Conservation (phyloP, 2,329 filamentous ascomycete genomes). For the Microthyrium microscopicum region DNA sequence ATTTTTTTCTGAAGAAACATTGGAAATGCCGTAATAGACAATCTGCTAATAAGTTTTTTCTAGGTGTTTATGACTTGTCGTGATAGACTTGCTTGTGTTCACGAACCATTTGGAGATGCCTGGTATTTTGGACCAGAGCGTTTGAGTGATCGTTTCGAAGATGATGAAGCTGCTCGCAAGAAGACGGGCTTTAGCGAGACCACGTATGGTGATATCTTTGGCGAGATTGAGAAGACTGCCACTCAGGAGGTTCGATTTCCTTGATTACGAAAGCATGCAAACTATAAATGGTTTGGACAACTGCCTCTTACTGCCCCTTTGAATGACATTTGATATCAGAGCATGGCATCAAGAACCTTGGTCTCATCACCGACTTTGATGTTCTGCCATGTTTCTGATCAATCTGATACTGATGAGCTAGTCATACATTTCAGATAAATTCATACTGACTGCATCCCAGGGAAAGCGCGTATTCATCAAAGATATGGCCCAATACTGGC, state of each 20-base stretch:
- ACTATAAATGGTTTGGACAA: constrained; percentile 7
- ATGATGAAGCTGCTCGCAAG: constrained; percentile 39
- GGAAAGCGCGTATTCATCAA: constrained; percentile 94
- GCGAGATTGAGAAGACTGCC: constrained; percentile 54
- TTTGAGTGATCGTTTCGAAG: constrained; percentile 59
- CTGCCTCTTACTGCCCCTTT: constrained; percentile 5
- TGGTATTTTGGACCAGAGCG: constrained; percentile 93
- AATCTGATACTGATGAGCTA: background rate
- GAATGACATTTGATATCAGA: constrained; percentile 1
- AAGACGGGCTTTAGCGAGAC: constrained; percentile 50
- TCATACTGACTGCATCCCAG: constrained; percentile 31
- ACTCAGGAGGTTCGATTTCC: constrained; percentile 51
- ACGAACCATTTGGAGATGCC: constrained; percentile 93
- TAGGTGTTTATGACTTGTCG: constrained; percentile 85
- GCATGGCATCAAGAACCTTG: constrained; percentile 12
- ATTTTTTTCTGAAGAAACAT: background rate
- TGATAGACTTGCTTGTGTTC: constrained; percentile 65
- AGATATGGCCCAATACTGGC: constrained; percentile 86
- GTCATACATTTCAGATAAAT: too few species aligned
- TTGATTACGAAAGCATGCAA: constrained; percentile 15
- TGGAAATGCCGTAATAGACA: background rate
- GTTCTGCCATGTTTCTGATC: constrained; percentile 6
- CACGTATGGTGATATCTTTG: constrained; percentile 63
- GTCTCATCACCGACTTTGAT: constrained; percentile 17
- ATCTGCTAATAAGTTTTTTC: background rate